These are phyloP conservation scores for Apophysomyces sp. DNA, from an alignment of 371 early-diverging fungal species.

Conservation along the genomic window DNA sequence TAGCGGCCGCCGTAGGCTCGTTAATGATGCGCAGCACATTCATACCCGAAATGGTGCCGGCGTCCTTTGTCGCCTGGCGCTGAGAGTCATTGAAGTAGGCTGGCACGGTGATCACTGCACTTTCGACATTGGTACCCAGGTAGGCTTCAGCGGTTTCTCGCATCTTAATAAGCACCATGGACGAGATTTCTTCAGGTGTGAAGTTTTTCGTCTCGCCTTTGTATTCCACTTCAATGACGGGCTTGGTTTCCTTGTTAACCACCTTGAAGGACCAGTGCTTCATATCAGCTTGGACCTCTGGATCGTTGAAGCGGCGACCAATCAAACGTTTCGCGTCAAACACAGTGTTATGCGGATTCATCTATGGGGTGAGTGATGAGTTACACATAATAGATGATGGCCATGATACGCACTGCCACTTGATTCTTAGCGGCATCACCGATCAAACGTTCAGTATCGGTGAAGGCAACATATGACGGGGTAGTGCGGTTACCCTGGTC, in stretches of 20 bases:
- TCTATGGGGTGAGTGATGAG: constrained; percentile 11
- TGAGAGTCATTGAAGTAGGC: constrained; percentile 75
- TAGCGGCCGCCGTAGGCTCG: constrained; percentile 94
- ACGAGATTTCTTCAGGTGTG: constrained; percentile 89
- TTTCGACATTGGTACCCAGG: constrained; percentile 75
- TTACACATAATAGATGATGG: not conserved
- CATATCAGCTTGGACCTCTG: constrained; percentile 76
- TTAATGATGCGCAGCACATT: constrained; percentile 84
- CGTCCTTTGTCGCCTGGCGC: constrained; percentile 79
- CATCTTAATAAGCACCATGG: constrained; percentile 83
- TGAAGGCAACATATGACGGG: constrained; percentile 96
- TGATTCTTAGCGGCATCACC: constrained; percentile 95
- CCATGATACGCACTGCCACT: constrained; percentile 46
- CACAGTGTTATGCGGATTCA: constrained; percentile 85
- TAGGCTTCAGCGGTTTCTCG: constrained; percentile 90
- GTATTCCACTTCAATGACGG: constrained; percentile 79
- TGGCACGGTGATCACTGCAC: constrained; percentile 82
- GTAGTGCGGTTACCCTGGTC: constrained; percentile 96
- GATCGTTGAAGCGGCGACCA: constrained; percentile 86
- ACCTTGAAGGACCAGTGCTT: constrained; percentile 87
- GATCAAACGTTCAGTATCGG: constrained; percentile 87
- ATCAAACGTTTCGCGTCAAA: constrained; percentile 93
- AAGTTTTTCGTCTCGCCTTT: constrained; percentile 69
- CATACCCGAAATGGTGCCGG: constrained; percentile 76
- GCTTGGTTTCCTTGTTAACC: constrained; percentile 83